These are phyloP conservation scores for Parathielavia appendiculata DNA, from an alignment of 495 filamentous ascomycete species.

Conservation along the genomic window DNA sequence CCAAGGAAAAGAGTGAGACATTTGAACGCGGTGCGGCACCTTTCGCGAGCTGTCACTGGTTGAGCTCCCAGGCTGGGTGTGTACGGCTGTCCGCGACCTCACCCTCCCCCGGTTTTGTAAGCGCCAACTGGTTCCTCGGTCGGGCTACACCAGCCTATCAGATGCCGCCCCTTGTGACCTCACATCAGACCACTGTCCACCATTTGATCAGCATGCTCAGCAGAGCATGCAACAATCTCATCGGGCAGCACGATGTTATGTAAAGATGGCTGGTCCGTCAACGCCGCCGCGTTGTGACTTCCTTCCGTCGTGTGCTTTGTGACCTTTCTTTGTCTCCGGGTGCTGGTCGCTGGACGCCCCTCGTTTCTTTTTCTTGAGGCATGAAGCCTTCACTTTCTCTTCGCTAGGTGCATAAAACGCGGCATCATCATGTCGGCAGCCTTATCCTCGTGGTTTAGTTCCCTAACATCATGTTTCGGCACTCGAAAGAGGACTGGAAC, in stretches of 20 bases:
- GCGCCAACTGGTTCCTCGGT: constrained; percentile 48
- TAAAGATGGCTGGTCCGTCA: constrained; percentile 22
- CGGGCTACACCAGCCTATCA: constrained; percentile 44
- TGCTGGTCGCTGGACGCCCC: constrained; percentile 33
- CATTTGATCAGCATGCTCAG: constrained; percentile 18
- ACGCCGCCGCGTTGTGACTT: constrained; percentile 6
- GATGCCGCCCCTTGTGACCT: constrained; percentile 31
- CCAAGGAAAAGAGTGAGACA: constrained; percentile 48
- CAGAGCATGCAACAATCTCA: constrained; percentile 8
- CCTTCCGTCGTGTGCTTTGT: constrained; percentile 15
- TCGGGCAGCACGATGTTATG: constrained; percentile 12
- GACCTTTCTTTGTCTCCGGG: constrained; percentile 14
- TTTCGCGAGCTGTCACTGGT: constrained; percentile 41
- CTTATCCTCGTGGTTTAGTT: constrained; percentile 39
- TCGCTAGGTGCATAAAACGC: constrained; percentile 33
- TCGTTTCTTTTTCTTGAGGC: constrained; percentile 22
- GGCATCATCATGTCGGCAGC: constrained; percentile 39
- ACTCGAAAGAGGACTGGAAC: constrained; percentile 35
- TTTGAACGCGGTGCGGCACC: constrained; percentile 41
- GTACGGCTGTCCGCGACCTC: constrained; percentile 43
- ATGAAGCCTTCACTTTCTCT: constrained; percentile 21
- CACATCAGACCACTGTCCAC: constrained; percentile 29
- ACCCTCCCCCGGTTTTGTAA: constrained; percentile 42
- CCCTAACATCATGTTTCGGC: constrained; percentile 40
- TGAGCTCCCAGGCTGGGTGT: constrained; percentile 33